Base-by-base conservation (phyloP, 2,329 filamentous ascomycete genomes). In the Teratosphaeria zuluensis region DNA sequence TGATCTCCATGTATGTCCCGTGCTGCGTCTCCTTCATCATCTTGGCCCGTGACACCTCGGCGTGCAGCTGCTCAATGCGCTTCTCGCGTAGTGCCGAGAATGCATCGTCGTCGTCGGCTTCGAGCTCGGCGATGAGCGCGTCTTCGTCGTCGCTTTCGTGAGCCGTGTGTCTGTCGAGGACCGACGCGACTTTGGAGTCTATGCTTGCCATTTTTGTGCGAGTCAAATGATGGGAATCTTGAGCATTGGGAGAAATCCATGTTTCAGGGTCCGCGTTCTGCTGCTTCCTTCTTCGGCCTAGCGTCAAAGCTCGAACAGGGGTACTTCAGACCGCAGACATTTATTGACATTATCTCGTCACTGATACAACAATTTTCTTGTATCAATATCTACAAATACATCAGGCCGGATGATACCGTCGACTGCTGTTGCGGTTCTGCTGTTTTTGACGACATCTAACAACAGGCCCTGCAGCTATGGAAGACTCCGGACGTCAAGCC, bases 61-160 rank as follows among this genome's bases (percentile, higher is more conserved):
- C 74, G 66, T 84, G 81, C 14, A 84, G 73, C 66, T 84, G 81
- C 62, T 84, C 79, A 56, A 84, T 75, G 42, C 82, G 76, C 63
- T 79, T 77, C 63, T 82, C 80, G 59, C 81, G 81, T 68, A 84
- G 81, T 57, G 75, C 74, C 63, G 80, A 77, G 33, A 84, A 67
- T 5, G 77, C 76, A 32, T 75, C 72, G 67, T 84, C 79, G 60
- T 83, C 79, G 48, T 78, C 78, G 31, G 70, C 67, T 67, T 80
- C 78, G n/a, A 86, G 78, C 57, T 79, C 77, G 38, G 80, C 80
- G 63, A 86, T 81, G 57, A 86, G 77, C 53, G 80, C 81, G 68
- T 83, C 80, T 62, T 83, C 81, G 4, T 76, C 77, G 62, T 80
- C 78, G 61, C 74, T 70, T 38, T 71, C 69, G 59, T 75, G 66